Base-by-base conservation (phyloP, 176 grass and related monocot species). In the Cymbopogon citratus region DNA sequence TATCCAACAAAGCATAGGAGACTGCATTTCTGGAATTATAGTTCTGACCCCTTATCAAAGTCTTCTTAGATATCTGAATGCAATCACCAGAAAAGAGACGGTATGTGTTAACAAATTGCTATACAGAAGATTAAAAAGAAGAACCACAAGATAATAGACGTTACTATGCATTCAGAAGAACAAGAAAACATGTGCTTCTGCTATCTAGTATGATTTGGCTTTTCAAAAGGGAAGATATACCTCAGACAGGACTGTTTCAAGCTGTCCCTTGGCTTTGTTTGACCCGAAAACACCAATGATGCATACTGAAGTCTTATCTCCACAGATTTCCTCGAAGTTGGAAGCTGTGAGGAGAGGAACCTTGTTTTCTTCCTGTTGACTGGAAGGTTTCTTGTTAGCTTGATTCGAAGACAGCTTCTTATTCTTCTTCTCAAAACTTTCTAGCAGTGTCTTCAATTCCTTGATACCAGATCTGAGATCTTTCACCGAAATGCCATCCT, bases 361-460 rank as follows among this genome's bases (percentile, higher is more conserved):
- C 79, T 81, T 86, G 4, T 80, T 86, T 66, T 46, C 78, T 54
- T 63, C 76, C 5, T 12, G 45, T 49, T 63, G 38, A 74, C 71
- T 83, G 3, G 71, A 67, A 77, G 85, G 28, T 80, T 91, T 93
- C 76, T 87, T 93, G 34, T 88, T 76, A 57, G 85, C 77, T 63
- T 90, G 80, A 19, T 81, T 79, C 6, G 85, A 86, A 1, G 77
- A 69, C 23, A 87, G 63, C 61, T 89, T 93, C 81, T 89, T 93
- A 73, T 95, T 98, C 80, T 93, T 90, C 73, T 91, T 95, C 76
- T 98, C 90, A 7, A 98, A 98, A 84, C 41, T 91, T 77, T 95
- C 87, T 9, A 98, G 76, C 56, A 95, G 44, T 2, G 57, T 75
- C 71, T 87, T 90, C 75, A 95, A 84, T 27, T 95, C 96, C 39